Base-by-base conservation (phyloP, 2,329 filamentous ascomycete genomes). In the Mollisiaceae sp. region DNA sequence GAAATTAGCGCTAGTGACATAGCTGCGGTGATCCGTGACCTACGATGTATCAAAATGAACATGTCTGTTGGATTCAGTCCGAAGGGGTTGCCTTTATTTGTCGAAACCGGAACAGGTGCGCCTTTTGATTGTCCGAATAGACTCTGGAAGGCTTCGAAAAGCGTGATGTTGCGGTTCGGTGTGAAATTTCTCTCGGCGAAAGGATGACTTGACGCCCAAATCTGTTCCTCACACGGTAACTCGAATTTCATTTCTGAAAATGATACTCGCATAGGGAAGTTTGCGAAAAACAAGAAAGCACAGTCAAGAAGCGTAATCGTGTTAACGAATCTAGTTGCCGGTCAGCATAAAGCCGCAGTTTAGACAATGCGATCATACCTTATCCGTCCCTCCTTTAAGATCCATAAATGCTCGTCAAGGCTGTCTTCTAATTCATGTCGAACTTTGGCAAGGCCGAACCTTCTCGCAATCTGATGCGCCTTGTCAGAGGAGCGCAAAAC, bases 251-350 rank as follows among this genome's bases (percentile, higher is more conserved):
- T 74, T 67, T 82, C 80, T 12, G 73, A 74, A 24, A 77, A 72
- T 0, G 75, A 75, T 12, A 82, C 65, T 6, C 79, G 79, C 50
- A 77, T 79, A 0, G 80, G 80, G 61, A 78, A 81, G 56, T 82
- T 81, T 43, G 79, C 77, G 65, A 77, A 82, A 65, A 82, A 82
- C 1, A 75, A 77, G 63, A 82, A 80, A 12, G 80, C 80, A 59
- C 77, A 80, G 68, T 82, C 80, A 11, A 82, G 71, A 3, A 80
- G 72, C 0, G 75, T 76, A n/a, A 82, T 76, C 4, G 78, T 74
- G 47, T 72, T 76, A 43, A 81, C 77, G 3, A 78, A 77, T 18
- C 79, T 81, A 36, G 8, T 9, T 3, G 2, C n/a, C 27, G 8
- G 20, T 63, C n/a, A 63, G 61, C 24, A 57, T 32, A 32, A n/a